A percentile compares a stretch with the other conserved stretches of the same genome.
Conservation (phyloP, 2,329 filamentous ascomycete genomes). For the Fusarium fracticaudum region DNA sequence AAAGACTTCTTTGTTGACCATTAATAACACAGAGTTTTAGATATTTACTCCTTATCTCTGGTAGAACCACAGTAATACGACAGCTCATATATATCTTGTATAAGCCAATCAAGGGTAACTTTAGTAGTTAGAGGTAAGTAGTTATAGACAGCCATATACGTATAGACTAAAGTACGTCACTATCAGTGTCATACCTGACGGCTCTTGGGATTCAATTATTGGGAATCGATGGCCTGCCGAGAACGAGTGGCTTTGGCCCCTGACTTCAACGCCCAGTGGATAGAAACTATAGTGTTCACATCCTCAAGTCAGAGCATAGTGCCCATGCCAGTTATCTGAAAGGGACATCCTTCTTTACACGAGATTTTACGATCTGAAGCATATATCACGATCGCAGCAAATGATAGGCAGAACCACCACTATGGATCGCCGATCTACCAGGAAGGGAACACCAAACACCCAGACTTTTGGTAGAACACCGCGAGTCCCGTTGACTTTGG, state of each 20-base stretch:
- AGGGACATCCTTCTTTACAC: background rate
- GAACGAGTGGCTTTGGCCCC: background rate
- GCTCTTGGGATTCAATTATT: background rate
- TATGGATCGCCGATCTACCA: background rate
- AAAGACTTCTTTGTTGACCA: background rate
- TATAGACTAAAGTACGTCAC: background rate
- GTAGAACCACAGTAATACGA: background rate
- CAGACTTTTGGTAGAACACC: background rate
- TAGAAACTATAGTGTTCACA: background rate
- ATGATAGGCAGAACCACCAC: background rate
- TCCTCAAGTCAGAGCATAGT: background rate
- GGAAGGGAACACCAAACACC: background rate
- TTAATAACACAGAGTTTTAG: no score
- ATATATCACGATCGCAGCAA: background rate
- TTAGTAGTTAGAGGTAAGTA: background rate
- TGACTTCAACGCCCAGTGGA: background rate
- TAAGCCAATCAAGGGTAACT: background rate
- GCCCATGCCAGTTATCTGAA: background rate
- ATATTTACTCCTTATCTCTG: no score
- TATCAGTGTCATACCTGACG: background rate
- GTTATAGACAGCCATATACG: background rate
- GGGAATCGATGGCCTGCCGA: background rate
- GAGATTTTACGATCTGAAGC: background rate
- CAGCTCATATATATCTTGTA: background rate
- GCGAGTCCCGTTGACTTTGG: background rate